Conservation (phyloP, 2,329 filamentous ascomycete genomes). For the Nemania bipapillata region DNA sequence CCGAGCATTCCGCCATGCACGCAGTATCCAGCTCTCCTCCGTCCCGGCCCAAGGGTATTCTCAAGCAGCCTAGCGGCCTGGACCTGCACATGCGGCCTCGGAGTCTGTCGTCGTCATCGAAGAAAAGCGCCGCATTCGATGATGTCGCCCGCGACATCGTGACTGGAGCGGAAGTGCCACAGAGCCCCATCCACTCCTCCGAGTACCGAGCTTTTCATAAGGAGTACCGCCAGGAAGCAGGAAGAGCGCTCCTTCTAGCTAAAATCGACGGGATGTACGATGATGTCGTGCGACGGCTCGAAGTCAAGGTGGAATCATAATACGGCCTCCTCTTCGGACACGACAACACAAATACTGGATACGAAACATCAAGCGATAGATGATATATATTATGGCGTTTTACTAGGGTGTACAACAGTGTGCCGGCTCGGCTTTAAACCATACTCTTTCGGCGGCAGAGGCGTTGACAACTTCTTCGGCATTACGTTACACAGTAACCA, state of each 20-base stretch:
- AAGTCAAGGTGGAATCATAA: conserved; percentile 36
- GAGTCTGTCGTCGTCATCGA: conserved; percentile 38
- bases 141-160: conserved; percentile 43
- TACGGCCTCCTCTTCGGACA: background rate
- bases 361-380: conserved; percentile 22
- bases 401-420: conserved; percentile 34
- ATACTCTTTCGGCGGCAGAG: conserved; percentile 15
- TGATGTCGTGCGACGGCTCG: conserved; percentile 40
- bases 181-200: conserved; percentile 37
- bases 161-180: conserved; percentile 41
- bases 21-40: conserved; percentile 31
- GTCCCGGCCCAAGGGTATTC: conserved; percentile 40
- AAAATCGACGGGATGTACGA: conserved; percentile 42
- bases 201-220: conserved; percentile 42
- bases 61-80: conserved; percentile 40
- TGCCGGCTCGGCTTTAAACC: conserved; percentile 26
- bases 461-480: conserved; percentile 16
- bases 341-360: conserved; percentile 3
- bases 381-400: conserved; percentile 24
- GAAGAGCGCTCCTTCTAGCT: conserved; percentile 39
- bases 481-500: conserved; percentile 5
- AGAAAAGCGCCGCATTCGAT: conserved; percentile 40
- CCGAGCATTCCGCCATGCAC: conserved; percentile 32
- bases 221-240: conserved; percentile 41
- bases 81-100: conserved; percentile 37